phyloP scores from a whole-genome alignment of 1,284 basidiomycete species.

The Cystobasidium sp. region DNA sequence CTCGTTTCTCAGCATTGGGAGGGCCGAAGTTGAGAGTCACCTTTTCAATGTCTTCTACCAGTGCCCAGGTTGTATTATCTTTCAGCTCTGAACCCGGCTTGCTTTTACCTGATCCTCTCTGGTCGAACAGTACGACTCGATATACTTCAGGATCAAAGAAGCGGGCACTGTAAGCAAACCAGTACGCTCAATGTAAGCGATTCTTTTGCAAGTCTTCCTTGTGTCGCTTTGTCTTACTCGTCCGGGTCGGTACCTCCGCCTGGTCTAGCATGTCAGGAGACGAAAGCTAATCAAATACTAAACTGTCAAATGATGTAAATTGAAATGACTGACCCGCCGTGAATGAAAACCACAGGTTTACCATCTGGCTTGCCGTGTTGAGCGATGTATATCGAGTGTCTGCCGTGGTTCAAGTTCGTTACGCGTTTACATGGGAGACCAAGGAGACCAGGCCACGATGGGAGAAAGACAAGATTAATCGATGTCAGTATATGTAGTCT shows the following conservation, averaged over 20 bases:
- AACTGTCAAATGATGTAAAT: not conserved
- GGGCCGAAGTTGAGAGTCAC: conserved; percentile 56
- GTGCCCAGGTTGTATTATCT: conserved; percentile 93
- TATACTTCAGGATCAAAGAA: conserved; percentile 85
- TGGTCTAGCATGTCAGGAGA: conserved; percentile 8
- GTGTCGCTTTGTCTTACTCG: not conserved
- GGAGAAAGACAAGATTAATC: no score
- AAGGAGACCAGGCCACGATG: no score
- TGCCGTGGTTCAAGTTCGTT: not conserved
- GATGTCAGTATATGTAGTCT: no score
- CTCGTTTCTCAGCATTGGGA: conserved; percentile 63
- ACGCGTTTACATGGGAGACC: no score
- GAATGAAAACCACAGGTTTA: conserved; percentile 72
- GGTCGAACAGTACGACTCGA: conserved; percentile 72
- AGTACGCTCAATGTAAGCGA: conserved; percentile 16
- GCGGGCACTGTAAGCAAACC: conserved; percentile 63
- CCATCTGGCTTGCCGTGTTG: conserved; percentile 51
- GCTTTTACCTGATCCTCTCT: conserved; percentile 83
- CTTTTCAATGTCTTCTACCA: conserved; percentile 86
- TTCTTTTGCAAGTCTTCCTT: conserved; percentile 6
- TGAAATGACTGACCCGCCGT: conserved; percentile 62
- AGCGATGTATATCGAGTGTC: conserved; percentile 51
- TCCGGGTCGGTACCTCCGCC: conserved; percentile 29
- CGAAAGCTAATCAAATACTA: not conserved
- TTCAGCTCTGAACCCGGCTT: conserved; percentile 78